Evolutionary conservation across 2,329 filamentous ascomycete genomes (phyloP).

Genomic region (Colletotrichum sp.): DNA sequence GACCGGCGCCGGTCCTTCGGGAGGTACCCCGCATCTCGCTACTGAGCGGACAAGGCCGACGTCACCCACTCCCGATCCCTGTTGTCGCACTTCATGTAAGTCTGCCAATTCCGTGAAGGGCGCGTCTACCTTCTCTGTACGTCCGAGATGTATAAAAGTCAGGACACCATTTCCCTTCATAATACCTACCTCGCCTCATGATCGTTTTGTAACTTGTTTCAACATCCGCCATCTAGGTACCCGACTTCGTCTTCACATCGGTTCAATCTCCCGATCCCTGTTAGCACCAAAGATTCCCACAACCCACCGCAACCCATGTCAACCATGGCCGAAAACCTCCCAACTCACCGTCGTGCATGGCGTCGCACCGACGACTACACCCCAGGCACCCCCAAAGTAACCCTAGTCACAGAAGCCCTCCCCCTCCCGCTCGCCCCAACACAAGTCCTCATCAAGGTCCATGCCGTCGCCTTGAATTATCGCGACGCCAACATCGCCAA

Average conservation of each 20-base stretch:
- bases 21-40: background rate
- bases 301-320: background rate
- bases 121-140: background rate
- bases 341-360: conserved; percentile 24
- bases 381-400: conserved; percentile 34
- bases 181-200: background rate
- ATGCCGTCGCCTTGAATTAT: conserved; percentile 38
- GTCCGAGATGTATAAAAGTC: background rate
- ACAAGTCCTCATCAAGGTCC: conserved; percentile 33
- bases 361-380: conserved; percentile 33
- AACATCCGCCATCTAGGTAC: background rate
- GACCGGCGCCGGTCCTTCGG: background rate
- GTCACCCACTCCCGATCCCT: background rate
- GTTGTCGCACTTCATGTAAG: background rate
- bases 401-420: conserved; percentile 36
- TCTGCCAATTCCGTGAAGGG: background rate
- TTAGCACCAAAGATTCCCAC: background rate
- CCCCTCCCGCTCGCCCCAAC: conserved; percentile 33
- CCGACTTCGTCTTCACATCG: background rate
- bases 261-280: background rate
- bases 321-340: background rate
- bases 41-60: background rate
- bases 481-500: conserved; percentile 40
- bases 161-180: background rate
- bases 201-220: background rate